Conservation (phyloP, 176 grass and related monocot genomes). For the Carex pumila region DNA sequence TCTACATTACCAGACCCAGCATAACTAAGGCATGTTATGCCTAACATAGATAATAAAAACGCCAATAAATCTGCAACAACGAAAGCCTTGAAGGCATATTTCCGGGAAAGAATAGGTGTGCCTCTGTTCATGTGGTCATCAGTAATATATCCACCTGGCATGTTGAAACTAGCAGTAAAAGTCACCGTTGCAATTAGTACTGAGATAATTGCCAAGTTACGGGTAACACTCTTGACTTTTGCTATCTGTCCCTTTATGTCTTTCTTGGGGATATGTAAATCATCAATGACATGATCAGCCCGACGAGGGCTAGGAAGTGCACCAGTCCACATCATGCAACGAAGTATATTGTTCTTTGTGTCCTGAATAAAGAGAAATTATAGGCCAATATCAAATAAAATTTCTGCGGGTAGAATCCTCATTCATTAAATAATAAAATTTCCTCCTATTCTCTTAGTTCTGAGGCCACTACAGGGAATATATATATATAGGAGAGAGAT, state of each 20-base stretch:
- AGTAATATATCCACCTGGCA: slow-evolving; percentile 14
- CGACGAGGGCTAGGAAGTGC: not conserved
- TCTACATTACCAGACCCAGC: not conserved
- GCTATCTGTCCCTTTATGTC: not conserved
- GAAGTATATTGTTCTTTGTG: not conserved
- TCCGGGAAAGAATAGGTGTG: not conserved
- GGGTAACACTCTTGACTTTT: not conserved
- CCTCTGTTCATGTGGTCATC: not conserved
- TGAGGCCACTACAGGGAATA: too few species aligned
- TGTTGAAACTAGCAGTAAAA: slow-evolving; percentile 26
- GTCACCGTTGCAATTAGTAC: slow-evolving; percentile 19
- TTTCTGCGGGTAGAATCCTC: too few species aligned
- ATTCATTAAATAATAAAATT: too few species aligned
- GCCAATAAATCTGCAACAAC: slow-evolving; percentile 3
- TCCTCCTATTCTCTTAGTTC: too few species aligned
- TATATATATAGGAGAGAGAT: too few species aligned
- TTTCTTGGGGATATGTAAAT: not conserved
- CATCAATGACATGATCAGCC: not conserved
- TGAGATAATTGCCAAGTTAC: not conserved
- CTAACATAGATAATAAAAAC: not conserved
- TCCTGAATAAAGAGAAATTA: not conserved
- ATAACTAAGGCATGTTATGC: not conserved
- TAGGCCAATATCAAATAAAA: too few species aligned
- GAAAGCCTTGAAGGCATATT: slow-evolving; percentile 15
- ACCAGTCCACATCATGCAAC: not conserved